A percentile compares a stretch with the other conserved stretches of the same genome.
These are phyloP conservation scores for Chaetomium globosum DNA, from an alignment of 2,329 filamentous ascomycete species.

Conservation along the genomic window DNA sequence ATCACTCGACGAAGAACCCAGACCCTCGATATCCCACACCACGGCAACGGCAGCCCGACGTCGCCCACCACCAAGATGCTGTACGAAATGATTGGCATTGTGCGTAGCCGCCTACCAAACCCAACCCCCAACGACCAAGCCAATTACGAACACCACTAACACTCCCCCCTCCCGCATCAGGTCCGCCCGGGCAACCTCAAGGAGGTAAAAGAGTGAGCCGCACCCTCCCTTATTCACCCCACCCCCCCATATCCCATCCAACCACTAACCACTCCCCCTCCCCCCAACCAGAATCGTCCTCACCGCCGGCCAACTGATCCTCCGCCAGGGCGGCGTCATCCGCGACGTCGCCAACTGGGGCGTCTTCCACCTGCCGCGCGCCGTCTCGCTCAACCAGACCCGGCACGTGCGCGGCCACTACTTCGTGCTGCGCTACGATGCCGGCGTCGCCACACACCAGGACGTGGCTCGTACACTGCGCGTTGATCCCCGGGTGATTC, in stretches of 20 bases:
- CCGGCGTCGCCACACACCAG: slow-evolving; percentile 71
- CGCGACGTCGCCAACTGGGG: slow-evolving; percentile 96
- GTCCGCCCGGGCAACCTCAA: slow-evolving; percentile 86
- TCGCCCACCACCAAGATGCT: slow-evolving; percentile 65
- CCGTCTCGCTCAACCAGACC: slow-evolving; percentile 77
- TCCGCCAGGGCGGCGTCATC: slow-evolving; percentile 82
- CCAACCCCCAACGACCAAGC: neutral
- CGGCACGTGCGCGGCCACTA: slow-evolving; percentile 87
- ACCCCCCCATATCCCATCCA: neutral
- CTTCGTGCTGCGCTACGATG: slow-evolving; percentile 97
- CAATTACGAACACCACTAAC: slow-evolving; percentile 22
- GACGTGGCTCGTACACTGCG: slow-evolving; percentile 73
- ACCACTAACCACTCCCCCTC: neutral
- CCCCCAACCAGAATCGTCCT: slow-evolving; percentile 71
- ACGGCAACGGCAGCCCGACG: slow-evolving; percentile 11
- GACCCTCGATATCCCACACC: neutral
- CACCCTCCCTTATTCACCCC: slow-evolving; percentile 20
- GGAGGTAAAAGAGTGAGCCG: slow-evolving; percentile 90
- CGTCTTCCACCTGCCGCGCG: slow-evolving; percentile 80
- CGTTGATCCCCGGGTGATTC: slow-evolving; percentile 87
- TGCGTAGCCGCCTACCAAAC: slow-evolving; percentile 51
- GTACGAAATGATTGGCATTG: slow-evolving; percentile 96
- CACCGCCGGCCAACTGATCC: slow-evolving; percentile 79
- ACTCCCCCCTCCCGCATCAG: slow-evolving; percentile 50
- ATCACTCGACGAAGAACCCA: neutral